Percentiles rank a stretch among this genome's conserved stretches.
Evolutionary conservation across 2,329 filamentous ascomycete species (phyloP).

Genomic region (Cladosporium sp.): DNA sequence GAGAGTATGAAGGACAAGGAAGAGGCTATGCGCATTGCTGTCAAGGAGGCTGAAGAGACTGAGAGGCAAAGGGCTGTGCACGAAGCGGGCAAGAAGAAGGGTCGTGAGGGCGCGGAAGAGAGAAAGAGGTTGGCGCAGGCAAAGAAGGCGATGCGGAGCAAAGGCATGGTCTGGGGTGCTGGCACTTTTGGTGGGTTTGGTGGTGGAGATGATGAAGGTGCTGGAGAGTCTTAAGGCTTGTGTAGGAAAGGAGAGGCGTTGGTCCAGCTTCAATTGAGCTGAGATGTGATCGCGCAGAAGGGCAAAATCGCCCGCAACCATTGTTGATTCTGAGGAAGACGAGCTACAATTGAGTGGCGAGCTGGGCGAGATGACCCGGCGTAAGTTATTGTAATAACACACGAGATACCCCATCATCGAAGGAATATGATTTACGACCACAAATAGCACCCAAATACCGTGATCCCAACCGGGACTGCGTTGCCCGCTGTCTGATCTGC

Average conservation of each 20-base stretch:
- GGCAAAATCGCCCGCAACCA: background rate
- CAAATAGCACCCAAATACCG: no score
- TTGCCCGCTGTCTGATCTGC: no score
- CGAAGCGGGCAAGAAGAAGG: slow-evolving; percentile 30
- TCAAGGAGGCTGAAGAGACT: slow-evolving; percentile 34
- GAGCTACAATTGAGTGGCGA: background rate
- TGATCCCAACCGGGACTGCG: no score
- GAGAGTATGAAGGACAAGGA: slow-evolving; percentile 27
- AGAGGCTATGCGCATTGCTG: slow-evolving; percentile 30
- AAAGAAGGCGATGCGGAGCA: slow-evolving; percentile 23
- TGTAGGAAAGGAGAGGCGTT: no score
- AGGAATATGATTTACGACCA: background rate
- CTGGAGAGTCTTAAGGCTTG: background rate
- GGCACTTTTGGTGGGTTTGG: slow-evolving; percentile 20
- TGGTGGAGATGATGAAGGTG: slow-evolving; percentile 12
- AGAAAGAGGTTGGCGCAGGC: slow-evolving; percentile 30
- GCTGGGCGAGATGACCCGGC: background rate
- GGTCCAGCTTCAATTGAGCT: background rate
- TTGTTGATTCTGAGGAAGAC: background rate
- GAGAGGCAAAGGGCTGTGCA: slow-evolving; percentile 29
- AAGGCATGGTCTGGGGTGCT: slow-evolving; percentile 20
- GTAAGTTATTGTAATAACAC: background rate
- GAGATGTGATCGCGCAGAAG: background rate
- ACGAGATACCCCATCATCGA: background rate
- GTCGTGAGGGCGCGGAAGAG: slow-evolving; percentile 22